Evolutionary conservation across 495 filamentous ascomycete species (phyloP), one percentile per base, ranked within the genome.

Genomic region (Cryomyces minteri): DNA sequence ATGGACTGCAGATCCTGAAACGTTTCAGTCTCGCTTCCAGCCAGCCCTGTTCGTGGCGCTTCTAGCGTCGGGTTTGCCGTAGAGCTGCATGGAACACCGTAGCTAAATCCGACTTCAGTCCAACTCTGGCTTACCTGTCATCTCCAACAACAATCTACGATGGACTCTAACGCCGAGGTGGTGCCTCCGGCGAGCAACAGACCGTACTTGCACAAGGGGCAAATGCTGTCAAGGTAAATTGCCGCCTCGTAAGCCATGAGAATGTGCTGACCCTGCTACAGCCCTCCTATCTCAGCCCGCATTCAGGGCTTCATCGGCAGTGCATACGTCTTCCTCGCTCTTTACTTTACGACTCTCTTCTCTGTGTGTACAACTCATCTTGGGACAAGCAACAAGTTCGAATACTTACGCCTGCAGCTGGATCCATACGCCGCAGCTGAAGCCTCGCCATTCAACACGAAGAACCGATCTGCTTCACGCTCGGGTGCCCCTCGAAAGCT

Each of bases 291-390:
- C n/a, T 46, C 56, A 12, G 49, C 52, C 25, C 56, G 56, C 36
- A 5, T 51, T 18, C 52, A 50, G 32, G 48, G 45, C 50, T 43
- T 57, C 41, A 5, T 50, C 36, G 39, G 53, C 39, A 40, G 47
- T 31, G 36, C 46, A 14, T 55, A 53, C 33, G 40, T 45, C 32
- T 55, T 58, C 45, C 31, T 57, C 18, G 55, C 49, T 38, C 55
- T 59, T 5, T 59, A 59, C 36, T 39, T 58, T 8, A 58, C 53
- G 31, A 53, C 55, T 1, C 44, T 59, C 3, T 58, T 59, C 47
- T 58, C 56, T 5, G 55, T 58, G 40, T 18, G 30, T 42, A 48
- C 42, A 58, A 49, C 47, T 58, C n/a, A 30, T 18, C 25, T 30
- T 8, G 9, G 1, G 8, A 41, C 34, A 38, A 25, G 9, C 34